phyloP scores from a whole-genome alignment of 768 basidiomycete genomes.

The Postia placenta region DNA sequence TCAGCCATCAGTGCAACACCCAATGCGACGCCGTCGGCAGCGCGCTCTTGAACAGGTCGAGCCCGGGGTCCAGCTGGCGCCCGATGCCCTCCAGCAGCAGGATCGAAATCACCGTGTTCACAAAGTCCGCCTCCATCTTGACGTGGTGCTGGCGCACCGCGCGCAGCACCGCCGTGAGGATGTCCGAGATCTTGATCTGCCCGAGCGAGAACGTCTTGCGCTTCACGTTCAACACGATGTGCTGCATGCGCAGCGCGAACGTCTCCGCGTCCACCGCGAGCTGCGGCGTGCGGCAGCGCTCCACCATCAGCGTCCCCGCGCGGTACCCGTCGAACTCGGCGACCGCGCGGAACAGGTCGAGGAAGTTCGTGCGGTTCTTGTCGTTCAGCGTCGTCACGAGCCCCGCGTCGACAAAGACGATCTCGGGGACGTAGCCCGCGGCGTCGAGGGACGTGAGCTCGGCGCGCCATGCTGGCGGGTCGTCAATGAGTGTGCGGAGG shows the following conservation, averaged over 20 bases:
- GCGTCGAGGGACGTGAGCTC: slow-evolving; percentile 57
- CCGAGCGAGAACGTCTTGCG: slow-evolving; percentile 95
- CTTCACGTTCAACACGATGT: slow-evolving; percentile 89
- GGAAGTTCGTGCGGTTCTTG: slow-evolving; percentile 84
- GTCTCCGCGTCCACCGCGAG: slow-evolving; percentile 89
- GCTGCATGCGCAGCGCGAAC: slow-evolving; percentile 97
- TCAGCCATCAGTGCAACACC: no score
- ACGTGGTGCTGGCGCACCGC: slow-evolving; percentile 90
- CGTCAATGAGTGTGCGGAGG: slow-evolving; percentile 55
- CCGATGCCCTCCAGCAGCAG: slow-evolving; percentile 94
- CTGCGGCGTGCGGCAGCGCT: slow-evolving; percentile 87
- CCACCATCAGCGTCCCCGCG: slow-evolving; percentile 92
- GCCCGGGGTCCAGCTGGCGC: slow-evolving; percentile 80
- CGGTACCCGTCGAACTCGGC: slow-evolving; percentile 97
- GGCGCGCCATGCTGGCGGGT: slow-evolving; percentile 61
- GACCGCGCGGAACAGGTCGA: slow-evolving; percentile 93
- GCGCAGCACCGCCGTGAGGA: slow-evolving; percentile 82
- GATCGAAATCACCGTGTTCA: slow-evolving; percentile 96
- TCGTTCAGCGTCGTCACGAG: slow-evolving; percentile 84
- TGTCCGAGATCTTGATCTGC: slow-evolving; percentile 93
- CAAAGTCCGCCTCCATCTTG: slow-evolving; percentile 97
- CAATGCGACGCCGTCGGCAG: no score
- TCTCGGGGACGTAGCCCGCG: slow-evolving; percentile 84
- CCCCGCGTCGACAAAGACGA: slow-evolving; percentile 96
- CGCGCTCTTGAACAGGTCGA: slow-evolving; percentile 95